phyloP scores from a whole-genome alignment of 495 filamentous ascomycete genomes.

The Apodospora peruviana region DNA sequence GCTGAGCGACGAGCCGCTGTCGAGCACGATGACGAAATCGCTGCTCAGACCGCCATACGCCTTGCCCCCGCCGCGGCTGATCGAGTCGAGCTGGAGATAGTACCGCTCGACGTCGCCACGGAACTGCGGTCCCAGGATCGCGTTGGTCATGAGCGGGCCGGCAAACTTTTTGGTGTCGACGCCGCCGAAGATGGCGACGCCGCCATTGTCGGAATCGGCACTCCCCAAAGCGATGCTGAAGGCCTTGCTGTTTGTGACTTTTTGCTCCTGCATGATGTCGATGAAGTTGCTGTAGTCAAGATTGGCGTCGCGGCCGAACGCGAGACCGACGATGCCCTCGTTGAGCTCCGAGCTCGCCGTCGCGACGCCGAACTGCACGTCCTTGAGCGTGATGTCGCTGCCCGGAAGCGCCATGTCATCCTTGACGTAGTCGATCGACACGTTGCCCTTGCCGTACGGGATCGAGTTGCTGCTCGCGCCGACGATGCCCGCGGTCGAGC shows the following conservation, averaged over 20 bases:
- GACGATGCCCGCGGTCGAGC: constrained; percentile 1
- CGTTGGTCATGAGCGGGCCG: constrained; percentile 61
- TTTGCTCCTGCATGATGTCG: constrained; percentile 31
- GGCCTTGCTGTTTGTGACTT: constrained; percentile 31
- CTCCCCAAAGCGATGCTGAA: constrained; percentile 38
- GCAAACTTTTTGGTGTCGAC: constrained; percentile 76
- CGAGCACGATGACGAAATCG: constrained; percentile 62
- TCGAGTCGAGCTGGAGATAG: constrained; percentile 54
- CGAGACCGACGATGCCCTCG: constrained; percentile 32
- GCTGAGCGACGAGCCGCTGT: constrained; percentile 77
- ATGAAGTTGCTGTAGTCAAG: constrained; percentile 32
- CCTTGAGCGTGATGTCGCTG: constrained; percentile 24
- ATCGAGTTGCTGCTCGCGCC: constrained; percentile 16
- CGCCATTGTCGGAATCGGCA: constrained; percentile 34
- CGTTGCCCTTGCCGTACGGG: constrained; percentile 30
- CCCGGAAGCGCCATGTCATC: constrained; percentile 28
- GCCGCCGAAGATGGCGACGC: constrained; percentile 82
- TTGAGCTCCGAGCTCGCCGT: constrained; percentile 26
- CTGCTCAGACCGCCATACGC: constrained; percentile 42
- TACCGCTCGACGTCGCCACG: constrained; percentile 26
- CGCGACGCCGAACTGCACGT: constrained; percentile 34
- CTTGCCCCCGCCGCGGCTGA: constrained; percentile 42
- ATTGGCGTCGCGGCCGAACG: constrained; percentile 27
- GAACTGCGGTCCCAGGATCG: constrained; percentile 44
- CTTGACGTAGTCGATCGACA: constrained; percentile 25